Conservation (phyloP, 129 eudicot species). For the Centrapalus pauciflorus region DNA sequence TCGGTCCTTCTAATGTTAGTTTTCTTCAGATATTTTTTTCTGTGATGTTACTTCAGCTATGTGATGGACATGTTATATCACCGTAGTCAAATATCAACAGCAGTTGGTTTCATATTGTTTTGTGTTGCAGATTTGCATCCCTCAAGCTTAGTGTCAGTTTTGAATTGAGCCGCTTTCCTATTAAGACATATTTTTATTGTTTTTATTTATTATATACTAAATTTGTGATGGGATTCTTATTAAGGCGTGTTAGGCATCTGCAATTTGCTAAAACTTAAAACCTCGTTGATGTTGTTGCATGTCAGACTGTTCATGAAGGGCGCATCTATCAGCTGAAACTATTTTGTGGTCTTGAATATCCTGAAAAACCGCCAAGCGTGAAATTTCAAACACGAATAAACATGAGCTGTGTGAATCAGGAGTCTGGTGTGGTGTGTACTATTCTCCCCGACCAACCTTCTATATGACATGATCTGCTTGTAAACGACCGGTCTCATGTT, state of each 20-base stretch:
- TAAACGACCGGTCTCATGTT: constrained; percentile 11
- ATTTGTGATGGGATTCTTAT: not conserved
- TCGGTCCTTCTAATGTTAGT: constrained; percentile 76
- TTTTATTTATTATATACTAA: not conserved
- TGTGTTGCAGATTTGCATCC: not conserved
- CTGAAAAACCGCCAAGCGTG: constrained; percentile 49
- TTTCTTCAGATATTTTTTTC: constrained; percentile 11
- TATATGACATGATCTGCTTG: constrained; percentile 1
- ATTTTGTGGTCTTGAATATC: constrained; percentile 48
- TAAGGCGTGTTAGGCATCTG: not conserved
- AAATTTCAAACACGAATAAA: constrained; percentile 51
- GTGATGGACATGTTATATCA: too few species aligned
- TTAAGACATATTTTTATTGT: not conserved
- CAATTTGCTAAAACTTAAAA: not conserved
- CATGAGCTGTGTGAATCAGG: constrained; percentile 50
- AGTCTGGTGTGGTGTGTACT: constrained; percentile 62
- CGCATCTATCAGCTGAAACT: constrained; percentile 61
- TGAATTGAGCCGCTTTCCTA: not conserved
- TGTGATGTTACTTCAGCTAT: not conserved
- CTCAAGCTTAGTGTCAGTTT: not conserved
- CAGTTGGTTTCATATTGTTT: not conserved
- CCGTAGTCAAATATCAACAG: not conserved
- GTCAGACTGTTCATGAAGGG: constrained; percentile 77
- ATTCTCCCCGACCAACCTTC: not conserved
- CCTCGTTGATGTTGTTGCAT: constrained; percentile 3